These are phyloP conservation scores for Botrytis elliptica DNA, from an alignment of 2,329 filamentous ascomycete genomes.

Conservation along the genomic window DNA sequence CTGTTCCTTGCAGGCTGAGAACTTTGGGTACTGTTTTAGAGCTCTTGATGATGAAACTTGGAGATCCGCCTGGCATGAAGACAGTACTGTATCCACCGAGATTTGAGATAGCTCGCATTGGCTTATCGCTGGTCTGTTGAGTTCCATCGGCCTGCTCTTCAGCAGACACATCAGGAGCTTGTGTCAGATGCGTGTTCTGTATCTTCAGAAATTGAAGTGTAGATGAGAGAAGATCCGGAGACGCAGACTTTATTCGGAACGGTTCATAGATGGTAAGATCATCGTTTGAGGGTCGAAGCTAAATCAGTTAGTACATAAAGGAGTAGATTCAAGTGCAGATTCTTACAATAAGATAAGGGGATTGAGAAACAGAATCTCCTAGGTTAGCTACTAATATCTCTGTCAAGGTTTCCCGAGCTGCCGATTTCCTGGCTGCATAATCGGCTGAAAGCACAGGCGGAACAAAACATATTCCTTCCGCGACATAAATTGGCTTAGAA, in stretches of 20 bases:
- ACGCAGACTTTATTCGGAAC: slow-evolving; percentile 50
- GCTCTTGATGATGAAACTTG: slow-evolving; percentile 80
- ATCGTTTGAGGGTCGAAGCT: slow-evolving; percentile 76
- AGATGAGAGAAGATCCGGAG: slow-evolving; percentile 29
- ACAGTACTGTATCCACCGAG: slow-evolving; percentile 78
- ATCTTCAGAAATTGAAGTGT: slow-evolving; percentile 76
- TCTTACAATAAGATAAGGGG: slow-evolving; percentile 79
- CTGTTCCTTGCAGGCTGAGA: slow-evolving; percentile 66
- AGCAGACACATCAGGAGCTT: slow-evolving; percentile 49
- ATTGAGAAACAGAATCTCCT: slow-evolving; percentile 68
- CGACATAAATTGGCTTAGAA: slow-evolving; percentile 66
- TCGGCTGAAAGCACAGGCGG: slow-evolving; percentile 74
- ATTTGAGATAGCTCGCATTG: slow-evolving; percentile 51
- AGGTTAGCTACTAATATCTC: slow-evolving; percentile 85
- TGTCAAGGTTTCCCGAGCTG: slow-evolving; percentile 68
- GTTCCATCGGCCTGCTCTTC: slow-evolving; percentile 52
- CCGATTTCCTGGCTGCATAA: slow-evolving; percentile 66
- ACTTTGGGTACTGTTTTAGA: slow-evolving; percentile 74
- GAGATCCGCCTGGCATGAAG: slow-evolving; percentile 76
- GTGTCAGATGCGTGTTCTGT: slow-evolving; percentile 65
- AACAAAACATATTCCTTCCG: slow-evolving; percentile 74
- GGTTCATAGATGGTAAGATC: slow-evolving; percentile 89
- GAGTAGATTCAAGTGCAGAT: neutral
- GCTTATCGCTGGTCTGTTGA: slow-evolving; percentile 42
- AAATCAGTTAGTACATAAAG: slow-evolving; percentile 21